Evolutionary conservation across 2,329 filamentous ascomycete species (phyloP).

Genomic region (Cryphonectria naterciae): DNA sequence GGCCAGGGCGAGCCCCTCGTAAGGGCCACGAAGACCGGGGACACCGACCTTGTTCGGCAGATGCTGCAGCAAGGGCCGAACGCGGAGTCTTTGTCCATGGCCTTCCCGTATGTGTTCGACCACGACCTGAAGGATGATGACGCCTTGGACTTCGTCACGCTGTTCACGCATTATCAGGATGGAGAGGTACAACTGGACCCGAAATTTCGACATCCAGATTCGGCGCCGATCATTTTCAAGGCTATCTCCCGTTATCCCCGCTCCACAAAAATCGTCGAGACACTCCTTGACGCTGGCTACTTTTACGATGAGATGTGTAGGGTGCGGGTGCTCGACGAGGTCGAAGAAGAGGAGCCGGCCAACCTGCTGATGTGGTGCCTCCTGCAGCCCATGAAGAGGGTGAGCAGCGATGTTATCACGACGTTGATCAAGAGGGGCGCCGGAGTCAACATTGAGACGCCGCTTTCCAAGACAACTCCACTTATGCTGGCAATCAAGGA

Average conservation of each 20-base stretch:
- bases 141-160: constrained; percentile 52
- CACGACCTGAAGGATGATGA: constrained; percentile 54
- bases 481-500: constrained; percentile 63
- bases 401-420: constrained; percentile 62
- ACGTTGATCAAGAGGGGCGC: constrained; percentile 58
- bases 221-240: constrained; percentile 54
- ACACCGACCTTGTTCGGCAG: constrained; percentile 52
- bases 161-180: constrained; percentile 56
- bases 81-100: constrained; percentile 53
- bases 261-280: constrained; percentile 55
- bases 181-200: constrained; percentile 55
- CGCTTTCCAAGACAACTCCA: constrained; percentile 57
- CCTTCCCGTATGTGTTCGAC: constrained; percentile 61
- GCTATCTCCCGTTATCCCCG: constrained; percentile 60
- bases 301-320: constrained; percentile 60
- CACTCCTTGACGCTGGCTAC: constrained; percentile 60
- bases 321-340: constrained; percentile 48
- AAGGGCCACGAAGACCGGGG: constrained; percentile 56
- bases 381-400: constrained; percentile 64
- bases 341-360: constrained; percentile 57
- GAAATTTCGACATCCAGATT: constrained; percentile 47
- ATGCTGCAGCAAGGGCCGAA: constrained; percentile 56
- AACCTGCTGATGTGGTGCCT: constrained; percentile 65
- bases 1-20: constrained; percentile 58
- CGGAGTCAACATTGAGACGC: constrained; percentile 61